phyloP scores from a whole-genome alignment of 148 eudicot species.

The Arbutus unedo region DNA sequence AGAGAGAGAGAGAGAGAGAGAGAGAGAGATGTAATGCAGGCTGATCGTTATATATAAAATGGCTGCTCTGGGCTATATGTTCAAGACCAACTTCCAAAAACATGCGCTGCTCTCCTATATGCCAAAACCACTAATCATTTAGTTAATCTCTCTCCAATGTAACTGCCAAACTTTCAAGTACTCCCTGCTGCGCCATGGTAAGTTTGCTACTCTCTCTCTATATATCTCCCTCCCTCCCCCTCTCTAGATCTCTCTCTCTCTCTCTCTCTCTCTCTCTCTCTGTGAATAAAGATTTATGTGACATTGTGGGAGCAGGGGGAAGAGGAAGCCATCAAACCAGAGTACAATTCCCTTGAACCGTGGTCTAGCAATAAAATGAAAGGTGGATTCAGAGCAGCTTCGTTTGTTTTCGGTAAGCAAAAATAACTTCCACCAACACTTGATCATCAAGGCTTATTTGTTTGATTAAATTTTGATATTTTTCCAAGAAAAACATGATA shows the following conservation, averaged over 20 bases:
- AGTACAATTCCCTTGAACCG: neutral
- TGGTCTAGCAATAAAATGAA: slow-evolving; percentile 15
- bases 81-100: neutral
- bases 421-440: neutral
- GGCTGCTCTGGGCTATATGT: neutral
- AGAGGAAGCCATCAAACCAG: slow-evolving; percentile 19
- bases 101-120: neutral
- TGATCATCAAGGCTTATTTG: neutral
- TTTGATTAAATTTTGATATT: neutral
- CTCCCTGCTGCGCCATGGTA: slow-evolving; percentile 17
- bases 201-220: neutral
- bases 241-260: slow-evolving; percentile 9
- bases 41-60: neutral
- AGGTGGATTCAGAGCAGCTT: slow-evolving; percentile 52
- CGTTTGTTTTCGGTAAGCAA: slow-evolving; percentile 38
- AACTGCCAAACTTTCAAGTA: neutral
- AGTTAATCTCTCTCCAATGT: neutral
- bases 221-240: neutral
- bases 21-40: neutral
- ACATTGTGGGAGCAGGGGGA: slow-evolving; percentile 19
- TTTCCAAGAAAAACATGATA: neutral
- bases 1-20: neutral
- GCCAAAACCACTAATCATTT: neutral
- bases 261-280: slow-evolving; percentile 14
- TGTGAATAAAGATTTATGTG: neutral